Evolutionary conservation across 768 basidiomycete species (phyloP), one percentile per base, ranked within the genome.

Genomic region (Tricholoma hemisulphureum): DNA sequence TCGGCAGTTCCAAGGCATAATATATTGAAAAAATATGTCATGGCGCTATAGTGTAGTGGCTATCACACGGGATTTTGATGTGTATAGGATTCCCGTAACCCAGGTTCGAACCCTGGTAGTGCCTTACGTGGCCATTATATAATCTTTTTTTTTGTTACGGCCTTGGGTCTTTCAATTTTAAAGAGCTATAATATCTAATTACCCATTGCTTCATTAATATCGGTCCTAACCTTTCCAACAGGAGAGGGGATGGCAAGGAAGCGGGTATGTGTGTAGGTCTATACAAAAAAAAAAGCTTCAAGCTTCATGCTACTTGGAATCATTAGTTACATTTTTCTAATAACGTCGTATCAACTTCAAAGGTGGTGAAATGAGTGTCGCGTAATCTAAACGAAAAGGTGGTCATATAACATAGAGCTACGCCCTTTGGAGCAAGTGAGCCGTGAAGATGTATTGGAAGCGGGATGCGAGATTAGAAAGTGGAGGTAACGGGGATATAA

Each of bases 71-170:
- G 51, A 53, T 53, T 53, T 35, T 53, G 51, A 53, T 0, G 16
- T 4, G 2, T 2, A 1, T 3, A 13, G 5, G 10, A 4, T 53
- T 53, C 51, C 51, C 51, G 51, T 23, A 53, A 53, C 51, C 51
- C 51, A 53, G 51, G 51, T 53, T 53, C 51, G 51, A 53, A 35
- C 51, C 51, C 51, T 53, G 51, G 51, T 53, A 53, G 51, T 28
- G 37, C 51, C 51, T 52, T n/a, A n/a, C n/a, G n/a, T n/a, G n/a
- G n/a, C n/a, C n/a, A n/a, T n/a, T n/a, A n/a, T n/a, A n/a, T n/a
- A n/a, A n/a, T n/a, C n/a, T n/a, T n/a, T n/a, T 23, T n/a, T 43
- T 43, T 21, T 23, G 6, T 43, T 39, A 4, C 16, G 3, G 9
- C 4, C n/a, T 39, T n/a, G n/a, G n/a, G n/a, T n/a, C n/a, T n/a